Evolutionary conservation across 805 yeast species (phyloP).

Genomic region (Lipomyces spencermartinsiae): DNA sequence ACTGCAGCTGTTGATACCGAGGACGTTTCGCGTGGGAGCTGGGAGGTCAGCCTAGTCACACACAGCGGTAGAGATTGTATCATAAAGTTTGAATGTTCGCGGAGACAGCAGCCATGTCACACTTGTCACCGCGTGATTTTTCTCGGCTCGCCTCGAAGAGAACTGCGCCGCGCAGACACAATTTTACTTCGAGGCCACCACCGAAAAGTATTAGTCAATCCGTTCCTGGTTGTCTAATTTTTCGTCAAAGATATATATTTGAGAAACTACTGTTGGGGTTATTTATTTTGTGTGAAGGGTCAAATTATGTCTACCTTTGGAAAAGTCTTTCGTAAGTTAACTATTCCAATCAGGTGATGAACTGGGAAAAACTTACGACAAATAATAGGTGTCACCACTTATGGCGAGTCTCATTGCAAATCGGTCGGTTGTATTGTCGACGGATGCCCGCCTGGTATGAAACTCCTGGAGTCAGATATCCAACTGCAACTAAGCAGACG

Average conservation of each 20-base stretch:
- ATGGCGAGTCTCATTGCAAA: constrained; percentile 97
- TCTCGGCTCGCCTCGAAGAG: neutral
- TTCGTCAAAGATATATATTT: neutral
- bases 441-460: constrained; percentile 96
- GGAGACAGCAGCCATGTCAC: neutral
- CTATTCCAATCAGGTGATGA: neutral
- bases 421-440: constrained; percentile 98
- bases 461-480: constrained; percentile 80
- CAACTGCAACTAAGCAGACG: constrained; percentile 97
- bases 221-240: neutral
- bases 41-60: neutral
- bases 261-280: neutral
- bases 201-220: constrained; percentile 2
- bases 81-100: neutral
- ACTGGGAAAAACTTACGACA: neutral
- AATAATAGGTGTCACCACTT: constrained; percentile 75
- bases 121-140: neutral
- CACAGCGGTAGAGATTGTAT: neutral
- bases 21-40: neutral
- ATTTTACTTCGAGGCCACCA: neutral
- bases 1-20: neutral
- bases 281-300: neutral
- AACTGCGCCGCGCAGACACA: constrained; percentile 1
- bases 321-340: constrained; percentile 51
- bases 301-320: constrained; percentile 78